These are phyloP conservation scores for Gossypium anomalum DNA, from an alignment of 345 rosid genomes.

Conservation along the genomic window DNA sequence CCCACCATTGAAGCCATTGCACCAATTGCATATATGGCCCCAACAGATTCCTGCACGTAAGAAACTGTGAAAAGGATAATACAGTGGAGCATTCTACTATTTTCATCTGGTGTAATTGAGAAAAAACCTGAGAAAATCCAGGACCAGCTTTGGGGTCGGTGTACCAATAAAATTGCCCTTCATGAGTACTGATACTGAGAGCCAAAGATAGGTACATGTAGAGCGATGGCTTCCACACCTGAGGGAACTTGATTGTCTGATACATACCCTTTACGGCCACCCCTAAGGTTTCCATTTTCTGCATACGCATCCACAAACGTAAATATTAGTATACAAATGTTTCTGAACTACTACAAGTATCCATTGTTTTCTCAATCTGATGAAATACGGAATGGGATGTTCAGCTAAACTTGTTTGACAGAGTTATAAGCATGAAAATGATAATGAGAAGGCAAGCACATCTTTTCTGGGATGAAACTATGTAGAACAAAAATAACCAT, in stretches of 20 bases:
- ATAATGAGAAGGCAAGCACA: no score
- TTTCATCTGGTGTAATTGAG: not conserved
- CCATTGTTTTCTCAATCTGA: not conserved
- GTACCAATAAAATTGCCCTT: conserved; percentile 84
- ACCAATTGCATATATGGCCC: conserved; percentile 59
- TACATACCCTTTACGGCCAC: conserved; percentile 49
- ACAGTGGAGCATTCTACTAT: not conserved
- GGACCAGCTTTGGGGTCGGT: conserved; percentile 77
- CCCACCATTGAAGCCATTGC: conserved; percentile 76
- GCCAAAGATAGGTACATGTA: conserved; percentile 73
- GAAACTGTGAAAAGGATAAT: not conserved
- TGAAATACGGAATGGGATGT: not conserved
- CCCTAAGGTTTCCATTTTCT: conserved; percentile 43
- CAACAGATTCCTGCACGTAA: conserved; percentile 54
- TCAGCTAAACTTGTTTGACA: not conserved
- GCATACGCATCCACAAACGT: not conserved
- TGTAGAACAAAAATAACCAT: no score
- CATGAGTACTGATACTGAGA: conserved; percentile 72
- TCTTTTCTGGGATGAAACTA: no score
- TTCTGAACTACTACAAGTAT: not conserved
- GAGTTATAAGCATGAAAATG: no score
- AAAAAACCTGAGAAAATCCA: conserved; percentile 68
- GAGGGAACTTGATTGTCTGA: conserved; percentile 59
- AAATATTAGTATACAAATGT: not conserved
- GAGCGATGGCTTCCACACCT: conserved; percentile 85